Conservation (phyloP, 2,329 filamentous ascomycete species). For the Septoria petroselini region DNA sequence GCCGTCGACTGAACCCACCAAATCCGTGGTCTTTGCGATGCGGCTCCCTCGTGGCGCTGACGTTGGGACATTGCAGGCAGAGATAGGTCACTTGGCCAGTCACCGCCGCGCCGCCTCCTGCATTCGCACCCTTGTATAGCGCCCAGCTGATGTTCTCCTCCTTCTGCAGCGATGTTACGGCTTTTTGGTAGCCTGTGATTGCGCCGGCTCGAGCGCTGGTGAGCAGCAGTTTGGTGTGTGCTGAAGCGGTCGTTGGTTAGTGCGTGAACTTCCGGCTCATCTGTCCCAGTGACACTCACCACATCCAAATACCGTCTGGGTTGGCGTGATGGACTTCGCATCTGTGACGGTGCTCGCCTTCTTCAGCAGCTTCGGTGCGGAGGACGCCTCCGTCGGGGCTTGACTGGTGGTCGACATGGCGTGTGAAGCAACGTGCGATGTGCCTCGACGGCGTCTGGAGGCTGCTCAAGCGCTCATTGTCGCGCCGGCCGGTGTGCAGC, state of each 20-base stretch:
- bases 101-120: slow-evolving; percentile 22
- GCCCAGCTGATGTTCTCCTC: slow-evolving; percentile 64
- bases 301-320: slow-evolving; percentile 27
- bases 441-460: not conserved
- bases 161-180: slow-evolving; percentile 69
- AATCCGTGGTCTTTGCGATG: slow-evolving; percentile 74
- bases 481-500: not conserved
- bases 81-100: slow-evolving; percentile 52
- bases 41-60: slow-evolving; percentile 64
- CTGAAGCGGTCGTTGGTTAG: slow-evolving; percentile 47
- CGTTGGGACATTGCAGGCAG: slow-evolving; percentile 69
- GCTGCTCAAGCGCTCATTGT: not conserved
- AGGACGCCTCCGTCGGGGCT: slow-evolving; percentile 41
- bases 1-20: slow-evolving; percentile 53
- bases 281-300: slow-evolving; percentile 15
- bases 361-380: slow-evolving; percentile 41
- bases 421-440: not conserved
- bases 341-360: slow-evolving; percentile 30
- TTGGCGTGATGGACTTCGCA: slow-evolving; percentile 41
- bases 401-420: slow-evolving; percentile 36
- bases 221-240: slow-evolving; percentile 69
- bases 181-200: slow-evolving; percentile 68
- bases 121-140: slow-evolving; percentile 54
- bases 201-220: slow-evolving; percentile 66
- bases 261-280: not conserved